These are phyloP conservation scores for Penicillium sp. DNA, from an alignment of 2,329 filamentous ascomycete species.

Conservation along the genomic window DNA sequence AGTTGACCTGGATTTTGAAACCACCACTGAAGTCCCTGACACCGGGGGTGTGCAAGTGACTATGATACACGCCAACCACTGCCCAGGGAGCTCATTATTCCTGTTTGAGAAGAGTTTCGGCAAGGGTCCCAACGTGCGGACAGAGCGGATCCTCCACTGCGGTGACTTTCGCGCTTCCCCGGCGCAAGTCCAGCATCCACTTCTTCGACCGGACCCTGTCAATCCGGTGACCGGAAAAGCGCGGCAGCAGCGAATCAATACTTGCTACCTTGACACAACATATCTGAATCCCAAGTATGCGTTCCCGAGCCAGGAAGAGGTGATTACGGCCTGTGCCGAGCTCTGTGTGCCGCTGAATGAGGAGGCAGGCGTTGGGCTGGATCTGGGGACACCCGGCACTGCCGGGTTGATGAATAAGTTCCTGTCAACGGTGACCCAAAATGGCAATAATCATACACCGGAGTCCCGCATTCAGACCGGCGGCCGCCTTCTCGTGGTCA, in stretches of 20 bases:
- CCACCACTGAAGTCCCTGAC: slow-evolving; percentile 68
- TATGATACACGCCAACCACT: slow-evolving; percentile 96
- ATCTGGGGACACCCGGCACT: slow-evolving; percentile 51
- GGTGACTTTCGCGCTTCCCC: slow-evolving; percentile 92
- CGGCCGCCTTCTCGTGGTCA: slow-evolving; percentile 77
- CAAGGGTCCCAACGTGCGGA: slow-evolving; percentile 53
- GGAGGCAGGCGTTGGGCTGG: slow-evolving; percentile 53
- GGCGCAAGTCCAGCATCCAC: slow-evolving; percentile 73
- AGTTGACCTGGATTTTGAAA: slow-evolving; percentile 77
- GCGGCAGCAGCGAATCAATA: slow-evolving; percentile 80
- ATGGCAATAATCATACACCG: background rate
- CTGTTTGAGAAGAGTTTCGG: slow-evolving; percentile 75
- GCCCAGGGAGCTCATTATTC: slow-evolving; percentile 88
- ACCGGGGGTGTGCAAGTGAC: slow-evolving; percentile 81
- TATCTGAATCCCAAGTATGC: slow-evolving; percentile 94
- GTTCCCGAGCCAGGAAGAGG: slow-evolving; percentile 81
- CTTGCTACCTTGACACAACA: slow-evolving; percentile 95
- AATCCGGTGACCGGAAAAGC: slow-evolving; percentile 65
- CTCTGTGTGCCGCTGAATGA: slow-evolving; percentile 74
- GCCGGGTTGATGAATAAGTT: slow-evolving; percentile 60
- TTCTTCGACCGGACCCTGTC: slow-evolving; percentile 67
- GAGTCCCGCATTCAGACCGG: slow-evolving; percentile 34
- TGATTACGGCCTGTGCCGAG: slow-evolving; percentile 80
- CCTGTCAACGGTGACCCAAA: slow-evolving; percentile 45
- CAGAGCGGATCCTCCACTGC: slow-evolving; percentile 83